phyloP scores from a whole-genome alignment of 768 basidiomycete species.

The Hydnum rufescens region DNA sequence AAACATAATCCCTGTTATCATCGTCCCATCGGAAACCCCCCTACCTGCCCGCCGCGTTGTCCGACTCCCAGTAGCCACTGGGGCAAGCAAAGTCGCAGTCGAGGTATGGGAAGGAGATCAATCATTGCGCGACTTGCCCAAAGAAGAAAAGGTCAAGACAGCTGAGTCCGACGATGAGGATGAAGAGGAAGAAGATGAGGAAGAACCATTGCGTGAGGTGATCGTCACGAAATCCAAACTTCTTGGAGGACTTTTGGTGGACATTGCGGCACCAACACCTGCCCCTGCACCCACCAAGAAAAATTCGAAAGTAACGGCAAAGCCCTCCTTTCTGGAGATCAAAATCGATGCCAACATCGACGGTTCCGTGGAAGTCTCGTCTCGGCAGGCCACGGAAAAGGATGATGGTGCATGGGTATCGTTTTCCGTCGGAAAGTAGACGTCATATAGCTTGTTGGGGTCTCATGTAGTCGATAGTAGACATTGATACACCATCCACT shows the following conservation, averaged over 20 bases:
- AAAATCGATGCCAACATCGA: background rate
- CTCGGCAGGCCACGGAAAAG: background rate
- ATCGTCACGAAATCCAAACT: conserved; percentile 4
- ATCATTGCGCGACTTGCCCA: background rate
- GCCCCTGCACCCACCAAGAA: background rate
- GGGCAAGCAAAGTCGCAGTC: conserved; percentile 10
- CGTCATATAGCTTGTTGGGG: too few relatives aligned
- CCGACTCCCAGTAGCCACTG: conserved; percentile 10
- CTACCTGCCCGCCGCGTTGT: conserved; percentile 12
- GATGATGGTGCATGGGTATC: background rate
- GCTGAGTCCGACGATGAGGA: conserved; percentile 8
- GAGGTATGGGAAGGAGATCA: conserved; percentile 14
- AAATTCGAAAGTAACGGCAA: background rate
- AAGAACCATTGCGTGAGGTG: conserved; percentile 4
- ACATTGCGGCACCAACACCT: background rate
- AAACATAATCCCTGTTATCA: conserved; percentile 7
- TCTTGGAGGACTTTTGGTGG: background rate
- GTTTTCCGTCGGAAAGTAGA: background rate
- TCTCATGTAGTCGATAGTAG: too few relatives aligned
- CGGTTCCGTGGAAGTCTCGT: background rate
- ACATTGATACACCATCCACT: too few relatives aligned
- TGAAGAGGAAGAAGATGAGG: conserved; percentile 13
- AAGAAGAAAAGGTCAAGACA: conserved; percentile 5
- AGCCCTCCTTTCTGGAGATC: background rate
- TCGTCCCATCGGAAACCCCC: conserved; percentile 12